phyloP scores from a whole-genome alignment of 805 yeast genomes.

The Ogataea degrootiae region DNA sequence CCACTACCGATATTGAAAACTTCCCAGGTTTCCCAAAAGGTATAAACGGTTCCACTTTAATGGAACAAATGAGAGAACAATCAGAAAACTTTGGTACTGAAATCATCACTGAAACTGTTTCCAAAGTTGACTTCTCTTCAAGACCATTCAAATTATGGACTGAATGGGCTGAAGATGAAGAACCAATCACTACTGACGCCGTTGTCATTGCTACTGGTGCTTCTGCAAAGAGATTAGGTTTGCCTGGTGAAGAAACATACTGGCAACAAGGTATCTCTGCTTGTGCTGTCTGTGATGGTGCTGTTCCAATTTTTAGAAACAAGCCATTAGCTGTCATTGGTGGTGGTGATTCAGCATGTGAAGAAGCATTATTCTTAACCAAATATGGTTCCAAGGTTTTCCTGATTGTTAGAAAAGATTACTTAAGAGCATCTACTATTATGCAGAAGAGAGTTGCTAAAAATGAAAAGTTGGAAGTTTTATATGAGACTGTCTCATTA shows the following conservation, averaged over 20 bases:
- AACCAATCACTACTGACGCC: slow-evolving; percentile 89
- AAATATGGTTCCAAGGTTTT: slow-evolving; percentile 96
- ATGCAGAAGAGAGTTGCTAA: slow-evolving; percentile 90
- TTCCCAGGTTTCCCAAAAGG: slow-evolving; percentile 99
- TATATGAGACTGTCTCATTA: slow-evolving; percentile 77
- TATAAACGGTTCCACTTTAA: slow-evolving; percentile 77
- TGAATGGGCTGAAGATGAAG: slow-evolving; percentile 88
- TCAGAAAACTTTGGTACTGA: slow-evolving; percentile 86
- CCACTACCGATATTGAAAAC: slow-evolving; percentile 97
- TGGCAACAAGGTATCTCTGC: slow-evolving; percentile 99
- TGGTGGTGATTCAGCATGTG: slow-evolving; percentile 99
- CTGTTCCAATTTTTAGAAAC: slow-evolving; percentile 97
- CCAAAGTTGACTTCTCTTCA: slow-evolving; percentile 82
- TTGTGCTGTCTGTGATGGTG: slow-evolving; percentile 99
- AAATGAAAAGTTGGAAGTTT: slow-evolving; percentile 85
- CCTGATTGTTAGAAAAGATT: slow-evolving; percentile 90
- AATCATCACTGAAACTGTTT: slow-evolving; percentile 89
- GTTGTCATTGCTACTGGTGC: slow-evolving; percentile 97
- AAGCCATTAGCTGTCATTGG: slow-evolving; percentile 97
- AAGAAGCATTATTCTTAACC: slow-evolving; percentile 95
- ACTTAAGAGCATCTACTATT: slow-evolving; percentile 89
- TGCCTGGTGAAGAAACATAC: slow-evolving; percentile 96
- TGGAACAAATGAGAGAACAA: slow-evolving; percentile 93
- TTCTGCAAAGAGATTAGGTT: slow-evolving; percentile 86
- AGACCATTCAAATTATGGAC: slow-evolving; percentile 97